Conservation (phyloP, 495 filamentous ascomycete species). For the Cairneyella variabilis region DNA sequence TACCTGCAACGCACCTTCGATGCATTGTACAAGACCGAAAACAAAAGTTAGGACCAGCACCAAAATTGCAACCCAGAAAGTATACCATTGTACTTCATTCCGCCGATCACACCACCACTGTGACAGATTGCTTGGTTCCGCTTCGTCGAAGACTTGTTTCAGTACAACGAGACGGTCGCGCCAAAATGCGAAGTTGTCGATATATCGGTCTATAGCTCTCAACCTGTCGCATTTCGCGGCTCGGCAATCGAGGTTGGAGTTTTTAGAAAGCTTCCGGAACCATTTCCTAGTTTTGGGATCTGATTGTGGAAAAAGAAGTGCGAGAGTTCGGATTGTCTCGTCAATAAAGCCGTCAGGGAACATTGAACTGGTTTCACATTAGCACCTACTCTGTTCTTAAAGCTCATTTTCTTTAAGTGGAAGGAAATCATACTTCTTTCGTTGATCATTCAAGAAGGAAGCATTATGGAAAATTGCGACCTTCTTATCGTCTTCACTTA, state of each 20-base stretch:
- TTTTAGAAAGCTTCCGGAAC: conserved; percentile 26
- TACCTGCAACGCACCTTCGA: conserved; percentile 41
- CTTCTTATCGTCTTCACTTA: conserved; percentile 34
- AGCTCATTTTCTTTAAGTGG: too few species aligned
- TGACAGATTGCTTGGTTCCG: conserved; percentile 36
- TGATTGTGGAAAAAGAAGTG: conserved; percentile 41
- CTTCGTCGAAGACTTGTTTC: conserved; percentile 49
- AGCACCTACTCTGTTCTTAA: too few species aligned
- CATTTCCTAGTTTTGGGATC: conserved; percentile 27
- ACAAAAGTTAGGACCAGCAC: conserved; percentile 44
- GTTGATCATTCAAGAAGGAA: conserved; percentile 30
- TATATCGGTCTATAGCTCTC: conserved; percentile 32
- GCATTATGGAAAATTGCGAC: conserved; percentile 42
- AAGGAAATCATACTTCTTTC: too few species aligned
- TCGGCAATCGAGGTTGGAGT: conserved; percentile 24
- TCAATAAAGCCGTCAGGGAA: conserved; percentile 35
- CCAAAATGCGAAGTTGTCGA: conserved; percentile 47
- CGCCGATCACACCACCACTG: conserved; percentile 52
- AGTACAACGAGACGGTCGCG: conserved; percentile 47
- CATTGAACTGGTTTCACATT: conserved; percentile 1
- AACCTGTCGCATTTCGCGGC: conserved; percentile 25
- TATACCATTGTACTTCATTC: conserved; percentile 49
- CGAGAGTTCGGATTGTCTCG: conserved; percentile 44
- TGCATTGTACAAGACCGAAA: conserved; percentile 47
- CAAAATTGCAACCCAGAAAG: conserved; percentile 50